Conservation (phyloP, 768 basidiomycete genomes). For the Agaricus subrufescens region DNA sequence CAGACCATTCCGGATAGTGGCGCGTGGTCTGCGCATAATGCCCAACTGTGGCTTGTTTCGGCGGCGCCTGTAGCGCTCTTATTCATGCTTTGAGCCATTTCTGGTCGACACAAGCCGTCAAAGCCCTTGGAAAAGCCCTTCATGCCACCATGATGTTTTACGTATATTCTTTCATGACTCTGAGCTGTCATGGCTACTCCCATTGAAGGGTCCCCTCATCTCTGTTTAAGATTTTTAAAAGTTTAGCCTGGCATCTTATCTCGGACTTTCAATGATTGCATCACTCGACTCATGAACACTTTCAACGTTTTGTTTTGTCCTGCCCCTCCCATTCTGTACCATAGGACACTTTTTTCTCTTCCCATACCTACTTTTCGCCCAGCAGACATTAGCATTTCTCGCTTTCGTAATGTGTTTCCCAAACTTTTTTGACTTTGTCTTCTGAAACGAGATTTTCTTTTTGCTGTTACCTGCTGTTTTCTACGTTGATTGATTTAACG, state of each 20-base stretch:
- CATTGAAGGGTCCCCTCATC: not conserved
- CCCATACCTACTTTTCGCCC: not conserved
- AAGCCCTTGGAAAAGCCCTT: not conserved
- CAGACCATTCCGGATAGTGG: not conserved
- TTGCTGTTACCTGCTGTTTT: not conserved
- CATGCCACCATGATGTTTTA: not conserved
- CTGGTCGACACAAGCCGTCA: not conserved
- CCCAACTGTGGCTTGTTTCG: slow-evolving; percentile 1
- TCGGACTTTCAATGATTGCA: slow-evolving; percentile 6
- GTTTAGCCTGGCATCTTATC: slow-evolving; percentile 6
- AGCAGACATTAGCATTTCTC: not conserved
- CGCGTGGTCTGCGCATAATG: slow-evolving; percentile 3
- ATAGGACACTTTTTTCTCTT: not conserved
- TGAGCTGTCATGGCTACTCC: not conserved
- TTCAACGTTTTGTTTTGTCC: slow-evolving; percentile 3
- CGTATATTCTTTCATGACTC: not conserved
- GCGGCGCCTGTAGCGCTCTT: slow-evolving; percentile 1
- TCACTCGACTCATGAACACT: not conserved
- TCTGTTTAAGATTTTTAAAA: not conserved
- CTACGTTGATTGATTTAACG: not conserved
- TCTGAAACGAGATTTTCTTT: not conserved
- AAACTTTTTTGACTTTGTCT: not conserved
- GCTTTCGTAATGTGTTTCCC: not conserved
- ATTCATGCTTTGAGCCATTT: not conserved
- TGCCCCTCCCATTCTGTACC: not conserved